phyloP scores from a whole-genome alignment of 139 green algal genomes.

The Mychonastes homosphaera region DNA sequence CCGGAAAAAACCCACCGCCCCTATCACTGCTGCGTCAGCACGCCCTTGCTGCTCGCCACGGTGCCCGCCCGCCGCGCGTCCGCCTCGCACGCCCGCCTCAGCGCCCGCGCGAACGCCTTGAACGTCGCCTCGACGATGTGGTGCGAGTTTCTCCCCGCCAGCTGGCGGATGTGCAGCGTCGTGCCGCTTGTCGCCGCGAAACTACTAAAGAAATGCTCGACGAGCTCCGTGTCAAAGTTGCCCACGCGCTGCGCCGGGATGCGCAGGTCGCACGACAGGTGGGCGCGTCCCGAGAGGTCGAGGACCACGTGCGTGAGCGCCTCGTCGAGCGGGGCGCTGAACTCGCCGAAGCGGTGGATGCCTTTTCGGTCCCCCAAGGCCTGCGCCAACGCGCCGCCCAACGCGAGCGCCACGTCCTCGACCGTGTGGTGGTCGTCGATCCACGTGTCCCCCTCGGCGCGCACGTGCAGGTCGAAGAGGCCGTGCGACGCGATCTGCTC shows the following conservation, averaged over 20 bases:
- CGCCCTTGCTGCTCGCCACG: conserved; percentile 82
- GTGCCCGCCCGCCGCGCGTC: conserved; percentile 68
- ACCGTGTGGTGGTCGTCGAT: conserved; percentile 99
- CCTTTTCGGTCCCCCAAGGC: conserved; percentile 88
- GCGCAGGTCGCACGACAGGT: conserved; percentile 68
- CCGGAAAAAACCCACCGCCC: too few relatives aligned
- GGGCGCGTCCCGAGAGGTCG: conserved; percentile 87
- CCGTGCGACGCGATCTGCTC: conserved; percentile 89
- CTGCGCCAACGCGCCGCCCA: conserved; percentile 52
- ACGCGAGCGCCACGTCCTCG: conserved; percentile 86
- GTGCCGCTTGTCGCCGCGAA: conserved; percentile 80
- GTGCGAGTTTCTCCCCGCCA: conserved; percentile 89
- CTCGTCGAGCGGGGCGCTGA: conserved; percentile 86
- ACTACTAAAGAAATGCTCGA: conserved; percentile 97
- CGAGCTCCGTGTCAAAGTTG: conserved; percentile 86
- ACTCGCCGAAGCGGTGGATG: conserved; percentile 93
- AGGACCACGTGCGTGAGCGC: conserved; percentile 81
- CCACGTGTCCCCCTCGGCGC: conserved; percentile 80
- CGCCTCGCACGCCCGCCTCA: conserved; percentile 75
- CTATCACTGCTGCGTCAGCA: conserved; percentile 78
- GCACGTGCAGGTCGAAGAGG: conserved; percentile 71
- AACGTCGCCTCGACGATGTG: conserved; percentile 99
- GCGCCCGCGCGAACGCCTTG: conserved; percentile 94
- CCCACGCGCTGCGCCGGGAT: conserved; percentile 85
- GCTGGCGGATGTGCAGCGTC: conserved; percentile 81